Base-by-base conservation (phyloP, 2,329 filamentous ascomycete species). In the Chaetomium sp. region DNA sequence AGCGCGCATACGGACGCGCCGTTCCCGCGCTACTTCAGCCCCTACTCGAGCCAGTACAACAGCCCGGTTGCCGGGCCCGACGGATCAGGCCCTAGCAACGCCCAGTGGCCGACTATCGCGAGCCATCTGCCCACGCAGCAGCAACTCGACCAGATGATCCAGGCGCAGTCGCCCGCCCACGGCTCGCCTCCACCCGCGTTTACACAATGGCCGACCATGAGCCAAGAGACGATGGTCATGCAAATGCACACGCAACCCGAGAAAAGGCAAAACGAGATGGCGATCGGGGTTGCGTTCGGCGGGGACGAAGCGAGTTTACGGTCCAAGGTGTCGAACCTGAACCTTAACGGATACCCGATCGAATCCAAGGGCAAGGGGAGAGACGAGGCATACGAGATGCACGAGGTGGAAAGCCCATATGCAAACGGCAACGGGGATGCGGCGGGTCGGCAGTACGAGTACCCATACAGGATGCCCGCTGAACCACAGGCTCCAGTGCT, bases 21-120 rank as follows among this genome's bases (percentile, higher is more conserved):
- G 61, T 68, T 68, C 67, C 75, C 78, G 0, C 80, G 78, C 7
- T 85, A 87, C 74, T 81, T 86, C 68, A 87, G 84, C 3, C 86
- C 86, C 0, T 88, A 88, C 71, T 80, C 78, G 23, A 86, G 84
- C 49, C 83, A 86, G 65, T 87, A 82, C 75, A 85, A 78, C 73
- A 87, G 84, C 70, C 86, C 86, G 0, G 78, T 85, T 65, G 83
- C 57, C 7, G 57, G 62, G 76, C 0, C 75, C 74, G 0, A 80
- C 81, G 42, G 72, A 21, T 63, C 65, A 27, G 54, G 68, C 60
- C 60, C 67, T 42, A 53, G 67, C 60, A 64, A 63, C 33, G 60
- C 38, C 16, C 65, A 66, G 51, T 72, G 70, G 70, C 70, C 71
- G 8, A 61, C 67, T 3, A 53, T 51, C 49, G 49, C 13, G 50